Conservation (phyloP, 768 basidiomycete genomes). For the Fistulinella prunicolor region DNA sequence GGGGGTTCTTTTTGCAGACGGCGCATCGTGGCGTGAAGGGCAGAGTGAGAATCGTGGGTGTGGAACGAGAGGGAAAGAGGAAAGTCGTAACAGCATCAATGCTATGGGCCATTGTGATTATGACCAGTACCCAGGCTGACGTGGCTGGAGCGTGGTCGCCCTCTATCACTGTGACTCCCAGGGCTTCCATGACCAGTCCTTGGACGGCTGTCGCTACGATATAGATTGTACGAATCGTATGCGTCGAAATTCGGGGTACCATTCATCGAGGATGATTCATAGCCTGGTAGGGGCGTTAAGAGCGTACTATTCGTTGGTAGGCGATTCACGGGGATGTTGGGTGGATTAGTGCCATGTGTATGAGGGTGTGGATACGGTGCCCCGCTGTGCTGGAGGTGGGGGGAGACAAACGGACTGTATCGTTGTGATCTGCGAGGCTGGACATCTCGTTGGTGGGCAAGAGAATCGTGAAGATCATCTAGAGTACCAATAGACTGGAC, state of each 20-base stretch:
- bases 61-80: background rate
- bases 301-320: constrained; percentile 66
- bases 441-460: constrained; percentile 14
- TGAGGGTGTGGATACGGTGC: constrained; percentile 24
- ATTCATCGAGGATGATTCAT: constrained; percentile 41
- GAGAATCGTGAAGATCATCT: constrained; percentile 22
- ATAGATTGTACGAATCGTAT: constrained; percentile 36
- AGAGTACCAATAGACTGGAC: constrained; percentile 2
- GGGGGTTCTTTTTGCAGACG: constrained; percentile 6
- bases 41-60: background rate
- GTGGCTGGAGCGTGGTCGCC: constrained; percentile 22
- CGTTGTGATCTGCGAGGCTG: constrained; percentile 29
- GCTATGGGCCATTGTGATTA: constrained; percentile 8
- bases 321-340: constrained; percentile 33
- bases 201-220: constrained; percentile 39
- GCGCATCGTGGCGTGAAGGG: constrained; percentile 3
- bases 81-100: constrained; percentile 1
- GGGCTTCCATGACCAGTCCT: constrained; percentile 38
- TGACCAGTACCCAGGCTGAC: constrained; percentile 6
- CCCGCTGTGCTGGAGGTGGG: constrained; percentile 14
- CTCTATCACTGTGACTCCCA: constrained; percentile 23
- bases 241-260: constrained; percentile 10
- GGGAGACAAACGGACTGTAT: constrained; percentile 20
- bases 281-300: constrained; percentile 66
- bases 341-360: constrained; percentile 20